Evolutionary conservation across 164 flowering plant species (phyloP).

Genomic region (Warburgia ugandensis): DNA sequence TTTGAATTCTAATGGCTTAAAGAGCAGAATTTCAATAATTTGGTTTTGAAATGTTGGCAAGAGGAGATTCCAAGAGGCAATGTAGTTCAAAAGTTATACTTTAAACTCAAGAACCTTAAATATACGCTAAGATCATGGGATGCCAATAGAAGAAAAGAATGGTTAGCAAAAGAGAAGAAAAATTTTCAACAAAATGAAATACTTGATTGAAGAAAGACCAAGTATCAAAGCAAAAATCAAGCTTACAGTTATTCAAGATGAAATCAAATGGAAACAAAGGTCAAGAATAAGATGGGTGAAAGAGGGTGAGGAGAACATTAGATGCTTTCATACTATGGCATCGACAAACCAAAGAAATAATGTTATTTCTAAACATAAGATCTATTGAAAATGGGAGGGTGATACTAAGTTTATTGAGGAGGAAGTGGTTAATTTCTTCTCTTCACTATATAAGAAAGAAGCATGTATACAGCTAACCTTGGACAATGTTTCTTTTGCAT

Average conservation of each 20-base stretch:
- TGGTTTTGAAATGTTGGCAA: neutral
- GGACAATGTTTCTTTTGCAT: too few relatives aligned
- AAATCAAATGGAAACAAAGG: slow-evolving; percentile 3
- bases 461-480: too few relatives aligned
- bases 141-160: neutral
- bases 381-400: neutral
- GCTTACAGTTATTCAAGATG: neutral
- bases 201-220: neutral
- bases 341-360: neutral
- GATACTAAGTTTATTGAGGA: neutral
- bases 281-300: neutral
- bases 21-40: neutral
- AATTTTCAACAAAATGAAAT: neutral
- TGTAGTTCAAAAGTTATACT: neutral
- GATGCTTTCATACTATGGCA: neutral
- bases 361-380: neutral
- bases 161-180: neutral
- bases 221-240: neutral
- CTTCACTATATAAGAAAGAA: neutral
- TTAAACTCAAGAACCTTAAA: neutral
- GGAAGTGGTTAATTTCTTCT: neutral
- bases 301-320: neutral
- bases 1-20: neutral
- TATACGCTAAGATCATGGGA: neutral
- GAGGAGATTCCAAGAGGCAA: neutral